Percentiles rank a stretch among this genome's conserved stretches.
These are phyloP conservation scores for Pyronema domesticum DNA, from an alignment of 495 filamentous ascomycete genomes.

Conservation along the genomic window DNA sequence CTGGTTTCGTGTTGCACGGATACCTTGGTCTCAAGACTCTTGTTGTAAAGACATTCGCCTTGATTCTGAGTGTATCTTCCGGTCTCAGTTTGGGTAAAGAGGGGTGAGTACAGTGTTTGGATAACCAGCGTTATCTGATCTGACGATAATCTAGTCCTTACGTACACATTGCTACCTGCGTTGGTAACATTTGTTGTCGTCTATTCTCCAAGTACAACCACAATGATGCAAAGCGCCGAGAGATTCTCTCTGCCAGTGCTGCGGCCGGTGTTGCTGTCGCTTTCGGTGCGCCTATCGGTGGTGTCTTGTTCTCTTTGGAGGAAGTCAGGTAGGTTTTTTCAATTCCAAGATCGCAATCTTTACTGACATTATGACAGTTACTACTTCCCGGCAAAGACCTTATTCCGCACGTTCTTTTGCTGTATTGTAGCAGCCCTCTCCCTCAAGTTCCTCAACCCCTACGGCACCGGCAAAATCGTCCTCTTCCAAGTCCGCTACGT, in stretches of 20 bases:
- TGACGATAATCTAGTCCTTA: constrained; percentile 41
- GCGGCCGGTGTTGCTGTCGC: constrained; percentile 88
- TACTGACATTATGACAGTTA: constrained; percentile 35
- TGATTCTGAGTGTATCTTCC: constrained; percentile 79
- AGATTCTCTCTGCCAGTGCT: constrained; percentile 81
- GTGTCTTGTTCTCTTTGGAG: constrained; percentile 84
- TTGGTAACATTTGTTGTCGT: constrained; percentile 89
- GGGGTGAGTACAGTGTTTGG: constrained; percentile 25
- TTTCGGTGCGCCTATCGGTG: constrained; percentile 83
- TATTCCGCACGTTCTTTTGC: constrained; percentile 96
- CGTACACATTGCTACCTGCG: constrained; percentile 89
- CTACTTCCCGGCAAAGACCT: constrained; percentile 95
- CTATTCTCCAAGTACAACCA: constrained; percentile 82
- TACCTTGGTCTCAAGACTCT: constrained; percentile 84
- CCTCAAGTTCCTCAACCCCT: constrained; percentile 86
- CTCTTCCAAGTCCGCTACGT: constrained; percentile 85
- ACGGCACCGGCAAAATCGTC: constrained; percentile 90
- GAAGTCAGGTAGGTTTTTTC: constrained; percentile 46
- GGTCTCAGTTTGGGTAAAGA: constrained; percentile 91
- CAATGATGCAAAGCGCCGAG: constrained; percentile 71
- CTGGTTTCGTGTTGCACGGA: constrained; percentile 86
- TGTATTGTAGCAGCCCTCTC: constrained; percentile 84
- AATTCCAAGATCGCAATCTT: not conserved
- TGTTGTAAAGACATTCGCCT: constrained; percentile 62
- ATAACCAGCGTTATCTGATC: too few species aligned